Evolutionary conservation across 2,329 filamentous ascomycete species (phyloP), one percentile per base, ranked within the genome.

Genomic region (Fusarium sp.): DNA sequence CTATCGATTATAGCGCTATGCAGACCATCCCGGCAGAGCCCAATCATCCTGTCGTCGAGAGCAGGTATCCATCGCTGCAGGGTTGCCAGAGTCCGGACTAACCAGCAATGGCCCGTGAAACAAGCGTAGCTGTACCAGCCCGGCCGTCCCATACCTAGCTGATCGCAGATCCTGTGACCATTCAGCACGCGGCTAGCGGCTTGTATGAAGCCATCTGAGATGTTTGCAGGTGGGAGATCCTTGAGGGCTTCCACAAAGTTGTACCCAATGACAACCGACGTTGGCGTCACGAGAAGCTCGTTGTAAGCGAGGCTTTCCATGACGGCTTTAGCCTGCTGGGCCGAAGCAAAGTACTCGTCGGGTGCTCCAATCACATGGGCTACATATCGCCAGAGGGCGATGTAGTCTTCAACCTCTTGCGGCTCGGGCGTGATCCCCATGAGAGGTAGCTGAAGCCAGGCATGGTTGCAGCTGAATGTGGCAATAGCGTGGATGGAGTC

Each of bases 401-500:
- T 80, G 66, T 89, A 90, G 62, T 90, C 87, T 9, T 73, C 73
- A 1, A 82, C 82, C 61, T 90, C 88, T 55, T 84, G 82, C 32
- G 80, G 61, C 2, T 78, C 78, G 9, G 87, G 77, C 57, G 79
- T 85, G 36, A 90, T 82, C 0, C 88, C 88, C 73, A 89, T 86
- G 2, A 83, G 79, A 0, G 88, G 88, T 2, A 90, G 78, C 41
- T 82, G 82, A 1, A 88, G 70, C 80, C 82, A 90, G 59, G 89
- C 81, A 25, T 89, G 75, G 0, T 82, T 82, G 17, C 82, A 81
- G n/a, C 81, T 85, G 67, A 90, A 90, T 0, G 84, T 86, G 8
- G 79, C 78, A 56, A 90, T 86, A 1, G 87, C 88, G 5, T 79
- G 84, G 32, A 89, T 84, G 37, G 80, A 84, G 68, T 90, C 88